Evolutionary conservation across 2,329 filamentous ascomycete genomes (phyloP).

Genomic region (Whalleya microplaca): DNA sequence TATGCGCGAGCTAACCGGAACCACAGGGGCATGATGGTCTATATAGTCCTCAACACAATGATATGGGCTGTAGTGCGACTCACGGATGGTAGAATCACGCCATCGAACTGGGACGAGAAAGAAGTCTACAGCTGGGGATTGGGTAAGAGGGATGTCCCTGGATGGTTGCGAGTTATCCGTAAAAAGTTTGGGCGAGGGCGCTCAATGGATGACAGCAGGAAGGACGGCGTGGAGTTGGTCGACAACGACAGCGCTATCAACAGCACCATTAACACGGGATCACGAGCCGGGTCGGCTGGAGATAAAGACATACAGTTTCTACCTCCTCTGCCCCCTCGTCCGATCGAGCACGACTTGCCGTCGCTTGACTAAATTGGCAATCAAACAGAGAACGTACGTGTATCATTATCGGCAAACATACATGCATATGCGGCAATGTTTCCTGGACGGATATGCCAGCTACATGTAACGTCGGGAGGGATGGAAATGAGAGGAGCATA

Average conservation of each 20-base stretch:
- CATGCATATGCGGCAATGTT: constrained; percentile 3
- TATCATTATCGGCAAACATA: neutral
- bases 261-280: constrained; percentile 33
- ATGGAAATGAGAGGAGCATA: constrained; percentile 1
- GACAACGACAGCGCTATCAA: constrained; percentile 35
- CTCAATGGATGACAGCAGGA: constrained; percentile 21
- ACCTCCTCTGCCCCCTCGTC: constrained; percentile 17
- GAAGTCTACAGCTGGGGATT: constrained; percentile 60
- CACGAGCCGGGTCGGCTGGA: constrained; percentile 33
- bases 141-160: constrained; percentile 59
- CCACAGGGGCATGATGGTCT: constrained; percentile 54
- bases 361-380: constrained; percentile 28
- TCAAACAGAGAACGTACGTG: neutral
- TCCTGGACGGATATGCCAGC: neutral
- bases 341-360: constrained; percentile 26
- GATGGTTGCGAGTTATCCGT: constrained; percentile 54
- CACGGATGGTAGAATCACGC: constrained; percentile 51
- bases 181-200: constrained; percentile 24
- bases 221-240: constrained; percentile 37
- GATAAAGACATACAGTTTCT: constrained; percentile 26
- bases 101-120: constrained; percentile 56
- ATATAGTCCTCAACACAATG: constrained; percentile 56
- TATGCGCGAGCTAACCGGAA: constrained; percentile 7
- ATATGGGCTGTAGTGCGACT: constrained; percentile 54
- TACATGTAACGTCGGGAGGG: neutral